Evolutionary conservation across 2,329 filamentous ascomycete genomes (phyloP).

Genomic region (Clonostachys rosea): DNA sequence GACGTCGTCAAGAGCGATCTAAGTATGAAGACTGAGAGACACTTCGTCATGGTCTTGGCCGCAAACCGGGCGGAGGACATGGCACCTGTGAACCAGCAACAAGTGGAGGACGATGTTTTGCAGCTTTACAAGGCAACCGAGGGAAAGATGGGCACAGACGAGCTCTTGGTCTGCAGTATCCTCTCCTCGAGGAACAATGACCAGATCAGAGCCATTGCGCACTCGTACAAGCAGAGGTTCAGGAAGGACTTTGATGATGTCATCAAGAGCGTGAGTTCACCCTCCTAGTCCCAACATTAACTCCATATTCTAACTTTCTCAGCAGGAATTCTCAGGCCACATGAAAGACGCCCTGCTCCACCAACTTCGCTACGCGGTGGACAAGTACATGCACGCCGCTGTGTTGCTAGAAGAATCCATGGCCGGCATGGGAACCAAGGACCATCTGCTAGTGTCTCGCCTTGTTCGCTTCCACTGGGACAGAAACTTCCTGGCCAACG

Average conservation of each 20-base stretch:
- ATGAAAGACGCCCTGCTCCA: constrained; percentile 82
- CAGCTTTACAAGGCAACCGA: constrained; percentile 75
- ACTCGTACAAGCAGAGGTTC: constrained; percentile 71
- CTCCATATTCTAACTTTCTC: neutral
- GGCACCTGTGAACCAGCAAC: constrained; percentile 65
- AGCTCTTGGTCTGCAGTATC: constrained; percentile 74
- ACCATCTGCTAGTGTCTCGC: constrained; percentile 71
- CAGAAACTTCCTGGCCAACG: constrained; percentile 64
- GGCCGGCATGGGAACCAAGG: constrained; percentile 83
- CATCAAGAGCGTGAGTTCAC: constrained; percentile 57
- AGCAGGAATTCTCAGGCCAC: constrained; percentile 78
- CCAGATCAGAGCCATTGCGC: constrained; percentile 77
- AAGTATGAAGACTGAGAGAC: constrained; percentile 77
- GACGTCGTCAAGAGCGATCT: constrained; percentile 72
- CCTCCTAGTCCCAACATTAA: neutral
- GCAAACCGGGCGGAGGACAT: constrained; percentile 75
- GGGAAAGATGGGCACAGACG: constrained; percentile 67
- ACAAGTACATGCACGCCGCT: constrained; percentile 83
- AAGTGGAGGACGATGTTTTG: constrained; percentile 71
- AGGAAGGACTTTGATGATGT: constrained; percentile 65
- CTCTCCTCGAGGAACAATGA: constrained; percentile 71
- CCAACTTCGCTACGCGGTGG: constrained; percentile 71
- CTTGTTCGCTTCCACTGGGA: constrained; percentile 85
- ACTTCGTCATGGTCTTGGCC: constrained; percentile 78
- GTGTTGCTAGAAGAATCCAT: constrained; percentile 79